phyloP scores from a whole-genome alignment of 192 early-diverging fungal genomes.

The Ambispora gerdemannii region DNA sequence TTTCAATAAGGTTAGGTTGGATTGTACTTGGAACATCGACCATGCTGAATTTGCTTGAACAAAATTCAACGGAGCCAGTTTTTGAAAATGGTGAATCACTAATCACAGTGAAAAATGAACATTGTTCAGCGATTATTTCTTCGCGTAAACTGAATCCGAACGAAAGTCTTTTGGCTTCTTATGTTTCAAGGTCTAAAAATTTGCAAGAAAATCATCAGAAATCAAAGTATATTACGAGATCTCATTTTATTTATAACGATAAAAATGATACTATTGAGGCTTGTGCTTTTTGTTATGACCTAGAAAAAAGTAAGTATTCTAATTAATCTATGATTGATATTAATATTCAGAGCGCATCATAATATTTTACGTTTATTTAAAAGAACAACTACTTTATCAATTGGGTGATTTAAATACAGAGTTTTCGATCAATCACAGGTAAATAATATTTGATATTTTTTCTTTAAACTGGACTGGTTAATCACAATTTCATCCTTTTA shows the following conservation, averaged over 20 bases:
- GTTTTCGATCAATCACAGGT: neutral
- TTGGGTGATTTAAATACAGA: neutral
- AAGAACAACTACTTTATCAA: neutral
- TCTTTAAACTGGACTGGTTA: neutral
- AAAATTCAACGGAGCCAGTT: neutral
- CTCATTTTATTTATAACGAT: neutral
- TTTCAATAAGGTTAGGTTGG: neutral
- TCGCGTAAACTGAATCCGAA: no score
- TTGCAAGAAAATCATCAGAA: neutral
- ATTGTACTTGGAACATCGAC: neutral
- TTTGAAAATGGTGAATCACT: neutral
- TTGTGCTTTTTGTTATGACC: neutral
- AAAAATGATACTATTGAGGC: neutral
- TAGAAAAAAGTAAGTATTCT: neutral
- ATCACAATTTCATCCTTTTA: neutral
- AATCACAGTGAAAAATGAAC: neutral
- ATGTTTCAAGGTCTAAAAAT: neutral
- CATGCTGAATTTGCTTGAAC: neutral
- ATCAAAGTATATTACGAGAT: neutral
- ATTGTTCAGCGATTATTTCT: neutral
- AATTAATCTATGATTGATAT: no score
- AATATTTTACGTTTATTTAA: neutral
- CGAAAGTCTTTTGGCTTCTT: neutral
- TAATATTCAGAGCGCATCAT: neutral
- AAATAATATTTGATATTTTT: neutral